Evolutionary conservation across 768 basidiomycete genomes (phyloP).

Genomic region (Russula sp.): DNA sequence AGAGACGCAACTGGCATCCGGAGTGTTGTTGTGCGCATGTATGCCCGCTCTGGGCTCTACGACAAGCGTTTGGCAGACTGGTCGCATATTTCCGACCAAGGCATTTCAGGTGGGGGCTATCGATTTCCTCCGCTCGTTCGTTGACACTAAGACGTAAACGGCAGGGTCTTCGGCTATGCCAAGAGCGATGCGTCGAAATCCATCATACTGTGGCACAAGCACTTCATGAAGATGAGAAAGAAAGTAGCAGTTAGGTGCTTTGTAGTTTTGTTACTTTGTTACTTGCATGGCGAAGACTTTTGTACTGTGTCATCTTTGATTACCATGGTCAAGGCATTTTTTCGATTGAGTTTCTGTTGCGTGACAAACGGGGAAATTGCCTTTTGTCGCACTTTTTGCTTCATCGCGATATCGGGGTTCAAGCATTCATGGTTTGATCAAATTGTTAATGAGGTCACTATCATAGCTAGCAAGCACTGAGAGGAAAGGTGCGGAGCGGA

Average conservation of each 20-base stretch:
- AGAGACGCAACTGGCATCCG: constrained; percentile 57
- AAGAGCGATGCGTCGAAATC: constrained; percentile 68
- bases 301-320: background rate
- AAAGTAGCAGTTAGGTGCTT: constrained; percentile 5
- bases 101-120: constrained; percentile 50
- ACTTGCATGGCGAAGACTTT: background rate
- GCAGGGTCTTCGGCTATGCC: constrained; percentile 69
- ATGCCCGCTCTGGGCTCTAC: constrained; percentile 85
- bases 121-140: constrained; percentile 15
- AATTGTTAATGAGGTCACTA: too few species aligned
- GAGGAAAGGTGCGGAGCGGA: too few species aligned
- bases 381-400: too few species aligned
- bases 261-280: background rate
- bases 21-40: constrained; percentile 73
- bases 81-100: constrained; percentile 55
- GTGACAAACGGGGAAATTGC: background rate
- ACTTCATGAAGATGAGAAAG: constrained; percentile 45
- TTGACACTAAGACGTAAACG: background rate
- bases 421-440: too few species aligned
- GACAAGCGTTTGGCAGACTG: constrained; percentile 86
- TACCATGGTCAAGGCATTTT: too few species aligned
- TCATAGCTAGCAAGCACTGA: too few species aligned
- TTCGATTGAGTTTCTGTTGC: background rate
- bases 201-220: constrained; percentile 73
- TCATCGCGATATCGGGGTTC: too few species aligned